Percentiles rank a stretch among this genome's conserved stretches.
Conservation (phyloP, 495 filamentous ascomycete species). For the Tuber umbilicatum region DNA sequence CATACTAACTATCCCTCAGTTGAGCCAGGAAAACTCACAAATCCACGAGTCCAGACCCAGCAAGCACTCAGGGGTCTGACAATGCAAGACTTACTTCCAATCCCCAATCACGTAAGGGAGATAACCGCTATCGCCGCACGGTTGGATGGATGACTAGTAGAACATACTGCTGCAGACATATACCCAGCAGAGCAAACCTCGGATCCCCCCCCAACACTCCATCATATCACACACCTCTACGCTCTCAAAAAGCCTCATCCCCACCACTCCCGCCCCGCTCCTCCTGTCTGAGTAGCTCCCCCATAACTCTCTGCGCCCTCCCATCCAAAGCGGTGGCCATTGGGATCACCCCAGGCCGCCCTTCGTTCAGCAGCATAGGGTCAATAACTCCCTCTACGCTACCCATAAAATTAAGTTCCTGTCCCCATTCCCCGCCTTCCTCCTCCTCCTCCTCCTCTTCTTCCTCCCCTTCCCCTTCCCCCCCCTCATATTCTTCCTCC, state of each 20-base stretch:
- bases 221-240: not conserved
- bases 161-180: not conserved
- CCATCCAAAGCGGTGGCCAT: conserved; percentile 16
- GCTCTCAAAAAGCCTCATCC: not conserved
- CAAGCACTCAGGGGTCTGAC: not conserved
- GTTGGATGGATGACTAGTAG: not conserved
- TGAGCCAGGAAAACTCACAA: not conserved
- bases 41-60: not conserved
- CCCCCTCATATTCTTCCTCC: conserved; percentile 20
- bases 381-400: not conserved
- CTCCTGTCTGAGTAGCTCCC: conserved; percentile 33
- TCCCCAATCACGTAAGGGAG: not conserved
- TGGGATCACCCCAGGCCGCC: conserved; percentile 10
- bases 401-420: conserved; percentile 2
- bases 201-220: not conserved
- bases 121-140: not conserved
- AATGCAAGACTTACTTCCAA: not conserved
- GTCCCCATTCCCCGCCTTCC: conserved; percentile 17
- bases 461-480: conserved; percentile 25
- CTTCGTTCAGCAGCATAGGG: conserved; percentile 9
- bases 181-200: not conserved
- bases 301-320: conserved; percentile 36
- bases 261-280: conserved; percentile 6
- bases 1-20: not conserved
- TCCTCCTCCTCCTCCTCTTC: conserved; percentile 11